phyloP scores from a whole-genome alignment of 2,329 filamentous ascomycete genomes.

The Aureobasidium musti region DNA sequence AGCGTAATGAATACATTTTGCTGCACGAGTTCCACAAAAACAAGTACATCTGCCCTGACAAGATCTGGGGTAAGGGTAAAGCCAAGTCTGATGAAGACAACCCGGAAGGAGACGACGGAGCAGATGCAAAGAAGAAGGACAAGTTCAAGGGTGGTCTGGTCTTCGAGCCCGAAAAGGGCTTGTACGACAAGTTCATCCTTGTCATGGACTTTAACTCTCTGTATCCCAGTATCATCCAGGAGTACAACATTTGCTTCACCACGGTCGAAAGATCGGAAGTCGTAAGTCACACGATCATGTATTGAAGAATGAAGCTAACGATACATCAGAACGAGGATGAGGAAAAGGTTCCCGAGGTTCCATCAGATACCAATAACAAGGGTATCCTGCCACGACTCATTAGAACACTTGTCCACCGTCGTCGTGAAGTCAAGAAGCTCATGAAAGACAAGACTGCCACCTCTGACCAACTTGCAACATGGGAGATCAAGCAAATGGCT shows the following conservation, averaged over 20 bases:
- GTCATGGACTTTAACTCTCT: constrained; percentile 99
- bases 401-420: constrained; percentile 82
- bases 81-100: constrained; percentile 70
- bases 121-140: constrained; percentile 91
- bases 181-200: constrained; percentile 97
- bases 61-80: constrained; percentile 76
- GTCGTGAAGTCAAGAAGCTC: constrained; percentile 88
- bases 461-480: constrained; percentile 81
- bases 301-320: not conserved
- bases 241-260: constrained; percentile 99
- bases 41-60: constrained; percentile 98
- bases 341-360: constrained; percentile 85
- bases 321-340: constrained; percentile 63
- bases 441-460: constrained; percentile 95
- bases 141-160: constrained; percentile 99
- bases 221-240: constrained; percentile 98
- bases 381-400: constrained; percentile 91
- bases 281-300: constrained; percentile 38
- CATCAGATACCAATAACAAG: constrained; percentile 68
- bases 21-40: constrained; percentile 95
- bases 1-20: constrained; percentile 98
- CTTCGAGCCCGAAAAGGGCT: constrained; percentile 94
- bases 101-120: constrained; percentile 64
- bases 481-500: constrained; percentile 97
- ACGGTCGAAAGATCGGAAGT: constrained; percentile 79